phyloP scores from a whole-genome alignment of 2,329 filamentous ascomycete genomes.

The Coniochaeta prunicola region DNA sequence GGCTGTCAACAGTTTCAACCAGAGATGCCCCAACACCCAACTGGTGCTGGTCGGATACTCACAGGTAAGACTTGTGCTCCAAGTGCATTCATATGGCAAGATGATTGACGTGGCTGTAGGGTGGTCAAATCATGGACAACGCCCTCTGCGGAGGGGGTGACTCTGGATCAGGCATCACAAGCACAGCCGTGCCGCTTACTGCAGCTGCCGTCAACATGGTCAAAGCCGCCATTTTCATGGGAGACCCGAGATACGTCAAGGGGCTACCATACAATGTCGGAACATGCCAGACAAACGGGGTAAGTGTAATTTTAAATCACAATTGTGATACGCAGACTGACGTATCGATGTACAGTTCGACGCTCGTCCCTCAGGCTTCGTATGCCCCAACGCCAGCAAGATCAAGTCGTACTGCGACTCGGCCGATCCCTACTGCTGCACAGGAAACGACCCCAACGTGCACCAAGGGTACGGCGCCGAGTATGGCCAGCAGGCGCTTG shows the following conservation, averaged over 20 bases:
- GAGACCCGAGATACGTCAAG: slow-evolving; percentile 49
- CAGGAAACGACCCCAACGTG: slow-evolving; percentile 49
- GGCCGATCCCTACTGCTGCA: slow-evolving; percentile 60
- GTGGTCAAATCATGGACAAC: slow-evolving; percentile 57
- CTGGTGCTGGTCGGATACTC: slow-evolving; percentile 57
- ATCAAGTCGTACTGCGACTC: slow-evolving; percentile 61
- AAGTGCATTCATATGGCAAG: slow-evolving; percentile 2
- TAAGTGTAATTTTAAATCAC: slow-evolving; percentile 26
- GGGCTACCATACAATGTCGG: slow-evolving; percentile 54
- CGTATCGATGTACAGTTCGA: slow-evolving; percentile 48
- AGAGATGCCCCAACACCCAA: slow-evolving; percentile 47
- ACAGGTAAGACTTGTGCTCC: slow-evolving; percentile 30
- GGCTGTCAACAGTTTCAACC: slow-evolving; percentile 51
- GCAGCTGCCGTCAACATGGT: slow-evolving; percentile 26
- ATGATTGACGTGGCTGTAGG: slow-evolving; percentile 24
- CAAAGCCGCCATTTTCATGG: slow-evolving; percentile 60
- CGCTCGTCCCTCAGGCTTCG: slow-evolving; percentile 48
- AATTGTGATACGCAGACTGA: not conserved
- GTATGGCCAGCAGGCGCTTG: slow-evolving; percentile 51
- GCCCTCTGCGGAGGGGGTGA: slow-evolving; percentile 49
- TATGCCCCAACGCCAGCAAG: slow-evolving; percentile 45
- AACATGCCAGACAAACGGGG: slow-evolving; percentile 48
- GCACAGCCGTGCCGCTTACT: not conserved
- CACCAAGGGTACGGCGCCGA: slow-evolving; percentile 58
- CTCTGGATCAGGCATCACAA: slow-evolving; percentile 24